Evolutionary conservation across 2,329 filamentous ascomycete species (phyloP).

Genomic region (Penicillium freii): DNA sequence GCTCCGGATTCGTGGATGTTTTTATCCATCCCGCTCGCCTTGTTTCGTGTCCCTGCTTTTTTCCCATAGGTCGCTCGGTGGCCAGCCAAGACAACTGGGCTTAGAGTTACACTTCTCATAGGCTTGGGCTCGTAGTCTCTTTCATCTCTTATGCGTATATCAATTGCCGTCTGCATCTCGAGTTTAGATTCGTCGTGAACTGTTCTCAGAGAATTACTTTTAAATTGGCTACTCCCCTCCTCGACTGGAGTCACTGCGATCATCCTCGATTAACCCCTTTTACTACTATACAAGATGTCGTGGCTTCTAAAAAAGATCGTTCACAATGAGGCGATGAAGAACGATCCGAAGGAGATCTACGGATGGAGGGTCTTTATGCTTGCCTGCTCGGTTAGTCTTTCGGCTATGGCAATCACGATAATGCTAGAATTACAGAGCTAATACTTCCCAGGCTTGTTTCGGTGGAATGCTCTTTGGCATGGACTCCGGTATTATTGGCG

Average conservation of each 20-base stretch:
- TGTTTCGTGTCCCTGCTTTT: not conserved
- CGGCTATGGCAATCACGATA: not conserved
- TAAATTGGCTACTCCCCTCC: constrained; percentile 6
- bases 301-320: constrained; percentile 56
- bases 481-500: constrained; percentile 66
- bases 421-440: not conserved
- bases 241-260: constrained; percentile 16
- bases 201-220: not conserved
- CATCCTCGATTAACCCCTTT: constrained; percentile 12
- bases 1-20: constrained; percentile 26
- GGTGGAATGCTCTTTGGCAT: constrained; percentile 68
- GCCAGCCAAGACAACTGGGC: constrained; percentile 8
- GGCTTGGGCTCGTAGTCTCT: not conserved
- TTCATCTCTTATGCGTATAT: not conserved
- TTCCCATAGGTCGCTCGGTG: constrained; percentile 9
- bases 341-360: constrained; percentile 66
- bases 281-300: constrained; percentile 34
- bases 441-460: constrained; percentile 55
- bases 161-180: constrained; percentile 10
- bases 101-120: constrained; percentile 9
- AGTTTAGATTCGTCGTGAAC: not conserved
- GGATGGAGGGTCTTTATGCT: constrained; percentile 67
- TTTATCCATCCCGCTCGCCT: constrained; percentile 14
- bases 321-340: constrained; percentile 69
- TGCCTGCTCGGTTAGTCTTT: constrained; percentile 53